Conservation (phyloP, 768 basidiomycete genomes). For the Podaxis sp. region DNA sequence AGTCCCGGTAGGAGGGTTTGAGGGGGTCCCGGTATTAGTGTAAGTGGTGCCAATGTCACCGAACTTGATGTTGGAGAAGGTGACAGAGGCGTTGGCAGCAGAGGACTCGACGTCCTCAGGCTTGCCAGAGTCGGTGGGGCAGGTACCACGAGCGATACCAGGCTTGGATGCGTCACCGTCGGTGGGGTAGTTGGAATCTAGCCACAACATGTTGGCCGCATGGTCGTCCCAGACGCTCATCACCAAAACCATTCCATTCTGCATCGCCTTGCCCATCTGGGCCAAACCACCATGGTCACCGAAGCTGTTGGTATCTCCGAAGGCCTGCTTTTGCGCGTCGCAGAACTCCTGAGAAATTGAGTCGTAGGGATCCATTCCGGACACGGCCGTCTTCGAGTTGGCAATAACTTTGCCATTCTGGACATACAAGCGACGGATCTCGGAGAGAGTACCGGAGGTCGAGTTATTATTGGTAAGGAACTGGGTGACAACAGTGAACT, state of each 20-base stretch:
- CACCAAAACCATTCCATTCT: slow-evolving; percentile 39
- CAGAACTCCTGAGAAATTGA: slow-evolving; percentile 21
- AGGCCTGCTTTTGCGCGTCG: slow-evolving; percentile 16
- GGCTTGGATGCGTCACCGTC: slow-evolving; percentile 19
- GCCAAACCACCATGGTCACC: slow-evolving; percentile 19
- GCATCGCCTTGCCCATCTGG: slow-evolving; percentile 19
- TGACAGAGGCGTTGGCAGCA: slow-evolving; percentile 19
- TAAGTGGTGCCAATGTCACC: slow-evolving; percentile 13
- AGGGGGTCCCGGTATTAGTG: neutral
- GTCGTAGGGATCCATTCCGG: slow-evolving; percentile 15
- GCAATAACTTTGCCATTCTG: slow-evolving; percentile 24
- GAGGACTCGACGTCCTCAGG: slow-evolving; percentile 18
- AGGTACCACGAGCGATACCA: slow-evolving; percentile 23
- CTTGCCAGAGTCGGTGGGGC: slow-evolving; percentile 19
- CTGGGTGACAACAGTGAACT: slow-evolving; percentile 26
- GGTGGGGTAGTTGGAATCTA: slow-evolving; percentile 38
- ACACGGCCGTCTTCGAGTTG: slow-evolving; percentile 20
- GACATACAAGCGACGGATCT: slow-evolving; percentile 24
- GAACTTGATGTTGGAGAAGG: slow-evolving; percentile 24
- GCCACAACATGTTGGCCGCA: slow-evolving; percentile 40
- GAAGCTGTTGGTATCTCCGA: slow-evolving; percentile 23
- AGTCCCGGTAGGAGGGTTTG: neutral
- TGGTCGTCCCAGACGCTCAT: slow-evolving; percentile 32
- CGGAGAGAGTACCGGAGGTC: slow-evolving; percentile 21
- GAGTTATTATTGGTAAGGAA: slow-evolving; percentile 23